phyloP scores from a whole-genome alignment of 441 rosid genomes.

The Jatropha podagrica region DNA sequence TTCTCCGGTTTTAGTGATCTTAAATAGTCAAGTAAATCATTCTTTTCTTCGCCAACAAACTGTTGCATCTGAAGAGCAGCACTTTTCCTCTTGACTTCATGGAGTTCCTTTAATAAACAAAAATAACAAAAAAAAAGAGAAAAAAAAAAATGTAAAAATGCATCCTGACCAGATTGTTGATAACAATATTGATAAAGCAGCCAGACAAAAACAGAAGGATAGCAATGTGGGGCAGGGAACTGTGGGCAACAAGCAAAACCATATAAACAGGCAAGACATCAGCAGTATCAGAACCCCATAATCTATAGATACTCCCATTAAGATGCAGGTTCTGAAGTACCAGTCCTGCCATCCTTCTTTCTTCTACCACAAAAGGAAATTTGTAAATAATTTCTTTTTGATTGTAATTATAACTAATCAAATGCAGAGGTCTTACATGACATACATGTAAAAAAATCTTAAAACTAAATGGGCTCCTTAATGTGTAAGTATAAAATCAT shows the following conservation, averaged over 20 bases:
- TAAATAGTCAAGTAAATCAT: slow-evolving; percentile 88
- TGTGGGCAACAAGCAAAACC: background rate
- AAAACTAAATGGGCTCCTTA: background rate
- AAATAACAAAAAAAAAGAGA: slow-evolving; percentile 8
- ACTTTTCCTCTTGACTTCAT: slow-evolving; percentile 76
- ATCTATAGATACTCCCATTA: background rate
- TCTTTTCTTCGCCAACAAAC: slow-evolving; percentile 97
- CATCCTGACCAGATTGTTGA: background rate
- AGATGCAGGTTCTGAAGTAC: background rate
- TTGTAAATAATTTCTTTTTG: too few species aligned
- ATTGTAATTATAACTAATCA: background rate
- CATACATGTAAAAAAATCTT: background rate
- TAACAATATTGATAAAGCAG: background rate
- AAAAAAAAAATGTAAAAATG: slow-evolving; percentile 21
- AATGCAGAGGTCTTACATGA: background rate
- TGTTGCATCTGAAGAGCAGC: slow-evolving; percentile 98
- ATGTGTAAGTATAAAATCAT: background rate
- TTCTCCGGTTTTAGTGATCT: slow-evolving; percentile 93
- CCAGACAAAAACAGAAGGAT: background rate
- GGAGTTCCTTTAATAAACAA: slow-evolving; percentile 59
- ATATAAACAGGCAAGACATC: background rate
- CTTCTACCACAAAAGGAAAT: too few species aligned
- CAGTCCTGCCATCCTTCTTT: too few species aligned
- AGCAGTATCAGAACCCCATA: background rate
- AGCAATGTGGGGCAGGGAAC: background rate